phyloP scores from a whole-genome alignment of 1,284 basidiomycete genomes.

The Ustilago nuda region DNA sequence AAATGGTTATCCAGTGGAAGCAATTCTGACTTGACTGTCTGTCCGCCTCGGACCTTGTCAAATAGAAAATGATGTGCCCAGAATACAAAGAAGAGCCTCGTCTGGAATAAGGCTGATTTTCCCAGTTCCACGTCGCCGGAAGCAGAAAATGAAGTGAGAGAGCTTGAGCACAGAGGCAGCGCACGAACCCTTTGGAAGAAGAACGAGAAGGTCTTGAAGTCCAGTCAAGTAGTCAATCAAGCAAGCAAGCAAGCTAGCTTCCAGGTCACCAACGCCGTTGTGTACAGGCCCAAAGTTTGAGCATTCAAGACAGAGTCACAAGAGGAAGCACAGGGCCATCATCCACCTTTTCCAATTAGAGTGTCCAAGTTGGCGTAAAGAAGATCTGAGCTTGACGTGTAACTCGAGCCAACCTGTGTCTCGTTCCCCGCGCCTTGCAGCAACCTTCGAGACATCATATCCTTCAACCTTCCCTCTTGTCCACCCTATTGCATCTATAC shows the following conservation, averaged over 20 bases:
- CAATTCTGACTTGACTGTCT: too few relatives aligned
- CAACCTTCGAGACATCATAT: neutral
- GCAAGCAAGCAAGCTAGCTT: neutral
- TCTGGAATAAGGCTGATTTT: conserved; percentile 1
- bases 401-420: neutral
- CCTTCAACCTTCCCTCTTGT: conserved; percentile 2
- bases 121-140: conserved; percentile 46
- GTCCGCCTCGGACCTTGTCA: too few relatives aligned
- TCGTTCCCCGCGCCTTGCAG: conserved; percentile 33
- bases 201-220: conserved; percentile 7
- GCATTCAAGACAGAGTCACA: neutral
- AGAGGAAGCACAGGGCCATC: neutral
- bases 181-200: conserved; percentile 35
- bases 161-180: neutral
- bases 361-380: conserved; percentile 4
- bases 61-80: neutral
- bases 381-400: conserved; percentile 16
- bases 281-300: neutral
- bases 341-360: conserved; percentile 1
- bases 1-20: neutral
- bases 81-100: neutral
- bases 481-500: neutral
- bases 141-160: conserved; percentile 20
- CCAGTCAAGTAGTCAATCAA: neutral
- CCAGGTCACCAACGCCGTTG: conserved; percentile 28